Percentiles rank a stretch among this genome's conserved stretches.
These are phyloP conservation scores for Anthracocystis walkeri DNA, from an alignment of 1,284 basidiomycete genomes.

Conservation along the genomic window DNA sequence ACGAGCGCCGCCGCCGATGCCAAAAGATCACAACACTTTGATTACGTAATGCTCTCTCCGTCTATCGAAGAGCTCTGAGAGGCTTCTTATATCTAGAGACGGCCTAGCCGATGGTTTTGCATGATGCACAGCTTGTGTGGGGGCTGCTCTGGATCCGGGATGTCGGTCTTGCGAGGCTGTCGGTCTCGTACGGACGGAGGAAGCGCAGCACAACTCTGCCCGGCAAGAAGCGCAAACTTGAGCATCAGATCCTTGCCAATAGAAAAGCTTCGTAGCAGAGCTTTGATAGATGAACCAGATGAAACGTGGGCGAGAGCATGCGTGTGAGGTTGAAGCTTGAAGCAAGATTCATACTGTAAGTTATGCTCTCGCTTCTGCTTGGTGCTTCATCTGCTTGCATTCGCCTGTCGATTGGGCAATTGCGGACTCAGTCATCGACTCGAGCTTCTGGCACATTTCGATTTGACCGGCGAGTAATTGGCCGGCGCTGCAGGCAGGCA, in stretches of 20 bases:
- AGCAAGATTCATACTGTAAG: neutral
- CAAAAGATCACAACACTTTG: neutral
- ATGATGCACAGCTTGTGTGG: neutral
- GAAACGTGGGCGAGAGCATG: neutral
- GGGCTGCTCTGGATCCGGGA: neutral
- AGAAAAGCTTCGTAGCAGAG: neutral
- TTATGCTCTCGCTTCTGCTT: neutral
- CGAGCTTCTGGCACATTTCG: no score
- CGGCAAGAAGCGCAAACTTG: neutral
- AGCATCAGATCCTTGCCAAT: neutral
- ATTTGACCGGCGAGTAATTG: no score
- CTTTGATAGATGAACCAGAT: neutral
- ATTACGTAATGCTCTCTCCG: neutral
- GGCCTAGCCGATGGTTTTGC: neutral
- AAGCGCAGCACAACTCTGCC: neutral
- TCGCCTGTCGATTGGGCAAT: no score
- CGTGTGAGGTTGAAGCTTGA: neutral
- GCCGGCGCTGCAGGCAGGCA: no score
- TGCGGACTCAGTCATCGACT: no score
- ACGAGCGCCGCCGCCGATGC: neutral
- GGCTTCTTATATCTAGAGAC: neutral
- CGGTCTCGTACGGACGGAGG: neutral
- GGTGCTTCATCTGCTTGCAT: conserved; percentile 4
- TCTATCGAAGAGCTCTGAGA: neutral
- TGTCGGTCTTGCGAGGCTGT: neutral